Evolutionary conservation across 2,329 filamentous ascomycete species (phyloP).

Genomic region (Aspergillus niger): DNA sequence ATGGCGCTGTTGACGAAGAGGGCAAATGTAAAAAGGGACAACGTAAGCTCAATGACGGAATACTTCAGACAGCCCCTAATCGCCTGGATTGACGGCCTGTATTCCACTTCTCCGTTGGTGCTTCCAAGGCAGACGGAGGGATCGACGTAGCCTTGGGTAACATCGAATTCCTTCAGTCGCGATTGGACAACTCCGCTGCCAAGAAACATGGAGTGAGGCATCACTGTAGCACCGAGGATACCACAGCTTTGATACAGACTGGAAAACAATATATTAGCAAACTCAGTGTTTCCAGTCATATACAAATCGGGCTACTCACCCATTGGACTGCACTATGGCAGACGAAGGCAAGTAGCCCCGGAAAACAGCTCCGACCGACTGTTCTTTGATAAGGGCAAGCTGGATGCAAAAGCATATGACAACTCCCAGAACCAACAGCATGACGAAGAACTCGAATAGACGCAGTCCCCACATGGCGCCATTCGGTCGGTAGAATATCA

Average conservation of each 20-base stretch:
- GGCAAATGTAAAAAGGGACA: constrained; percentile 79
- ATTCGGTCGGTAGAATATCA: constrained; percentile 58
- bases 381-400: constrained; percentile 54
- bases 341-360: constrained; percentile 57
- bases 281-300: background rate
- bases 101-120: constrained; percentile 58
- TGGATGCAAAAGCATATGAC: constrained; percentile 61
- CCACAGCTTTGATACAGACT: constrained; percentile 58
- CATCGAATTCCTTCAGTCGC: constrained; percentile 53
- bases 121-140: constrained; percentile 32
- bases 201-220: constrained; percentile 63
- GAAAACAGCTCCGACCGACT: constrained; percentile 56
- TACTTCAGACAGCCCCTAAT: constrained; percentile 74
- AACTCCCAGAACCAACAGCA: constrained; percentile 56
- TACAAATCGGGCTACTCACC: constrained; percentile 36
- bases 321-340: constrained; percentile 54
- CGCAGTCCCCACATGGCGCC: constrained; percentile 55
- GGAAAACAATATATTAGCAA: constrained; percentile 13
- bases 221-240: constrained; percentile 57
- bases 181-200: constrained; percentile 60
- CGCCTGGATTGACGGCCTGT: constrained; percentile 71
- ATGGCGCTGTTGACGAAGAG: constrained; percentile 84
- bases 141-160: constrained; percentile 41
- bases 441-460: constrained; percentile 58
- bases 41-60: constrained; percentile 68